phyloP scores from a whole-genome alignment of 148 eudicot genomes.

The Heliamphora exappendiculata region DNA sequence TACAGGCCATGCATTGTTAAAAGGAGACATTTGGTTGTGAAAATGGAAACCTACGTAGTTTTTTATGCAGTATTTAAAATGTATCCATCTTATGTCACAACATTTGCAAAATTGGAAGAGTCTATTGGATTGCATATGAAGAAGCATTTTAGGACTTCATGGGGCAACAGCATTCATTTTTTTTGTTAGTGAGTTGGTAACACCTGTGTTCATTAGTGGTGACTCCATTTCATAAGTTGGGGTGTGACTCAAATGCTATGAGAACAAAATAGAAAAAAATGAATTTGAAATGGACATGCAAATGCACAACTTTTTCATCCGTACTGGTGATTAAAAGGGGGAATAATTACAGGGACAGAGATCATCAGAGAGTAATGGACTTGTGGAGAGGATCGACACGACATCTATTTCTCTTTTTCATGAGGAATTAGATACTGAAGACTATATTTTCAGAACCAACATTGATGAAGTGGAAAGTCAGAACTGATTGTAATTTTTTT shows the following conservation, averaged over 20 bases:
- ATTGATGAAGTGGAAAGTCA: conserved; percentile 37
- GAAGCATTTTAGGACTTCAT: background rate
- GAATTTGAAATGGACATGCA: background rate
- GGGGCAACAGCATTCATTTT: background rate
- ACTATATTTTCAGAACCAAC: conserved; percentile 65
- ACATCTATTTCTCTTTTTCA: conserved; percentile 53
- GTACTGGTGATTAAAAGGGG: background rate
- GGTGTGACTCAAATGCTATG: background rate
- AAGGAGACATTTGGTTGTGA: background rate
- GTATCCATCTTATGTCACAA: background rate
- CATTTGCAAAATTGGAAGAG: background rate
- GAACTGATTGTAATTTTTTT: background rate
- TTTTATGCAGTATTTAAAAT: background rate
- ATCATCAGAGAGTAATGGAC: conserved; percentile 26
- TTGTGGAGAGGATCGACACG: conserved; percentile 16
- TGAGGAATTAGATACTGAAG: conserved; percentile 82
- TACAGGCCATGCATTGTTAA: background rate
- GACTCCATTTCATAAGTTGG: background rate
- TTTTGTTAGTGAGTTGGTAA: background rate
- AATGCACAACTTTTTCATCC: background rate
- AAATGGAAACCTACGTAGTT: background rate
- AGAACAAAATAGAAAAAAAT: background rate
- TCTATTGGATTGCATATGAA: background rate
- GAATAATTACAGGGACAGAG: conserved; percentile 50
- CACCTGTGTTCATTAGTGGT: background rate